Evolutionary conservation across 192 early-diverging fungal species (phyloP).

Genomic region (Coemansia reversa): DNA sequence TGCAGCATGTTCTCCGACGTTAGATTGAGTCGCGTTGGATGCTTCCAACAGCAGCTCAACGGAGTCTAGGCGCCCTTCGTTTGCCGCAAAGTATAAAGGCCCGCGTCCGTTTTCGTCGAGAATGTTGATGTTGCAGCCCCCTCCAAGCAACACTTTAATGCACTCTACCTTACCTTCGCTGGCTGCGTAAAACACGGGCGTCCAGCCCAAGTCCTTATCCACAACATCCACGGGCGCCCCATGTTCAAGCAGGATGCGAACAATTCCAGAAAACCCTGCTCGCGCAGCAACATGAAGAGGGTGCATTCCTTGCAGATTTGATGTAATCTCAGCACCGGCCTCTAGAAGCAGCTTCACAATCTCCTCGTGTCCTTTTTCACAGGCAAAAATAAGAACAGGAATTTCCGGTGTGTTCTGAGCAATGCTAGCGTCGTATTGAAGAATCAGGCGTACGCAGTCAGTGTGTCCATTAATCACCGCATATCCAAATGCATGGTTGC

Average conservation of each 20-base stretch:
- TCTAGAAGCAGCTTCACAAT: constrained; percentile 80
- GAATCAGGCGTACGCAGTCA: constrained; percentile 69
- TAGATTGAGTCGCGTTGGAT: constrained; percentile 10
- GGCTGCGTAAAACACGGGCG: constrained; percentile 94
- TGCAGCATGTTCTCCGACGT: neutral
- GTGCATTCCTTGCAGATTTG: constrained; percentile 80
- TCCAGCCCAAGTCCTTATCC: constrained; percentile 95
- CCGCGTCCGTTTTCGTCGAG: constrained; percentile 84
- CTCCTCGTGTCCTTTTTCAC: constrained; percentile 85
- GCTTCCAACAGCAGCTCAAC: constrained; percentile 74
- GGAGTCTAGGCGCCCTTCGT: constrained; percentile 85
- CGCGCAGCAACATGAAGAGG: constrained; percentile 88
- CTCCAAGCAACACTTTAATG: constrained; percentile 74
- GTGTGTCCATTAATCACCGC: constrained; percentile 82
- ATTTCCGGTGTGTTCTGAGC: constrained; percentile 52
- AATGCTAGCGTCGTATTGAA: constrained; percentile 65
- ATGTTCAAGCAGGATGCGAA: constrained; percentile 69
- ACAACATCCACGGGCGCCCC: constrained; percentile 71
- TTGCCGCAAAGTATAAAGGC: constrained; percentile 87
- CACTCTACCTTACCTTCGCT: constrained; percentile 86
- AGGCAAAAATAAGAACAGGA: constrained; percentile 81
- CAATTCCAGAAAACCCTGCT: constrained; percentile 74
- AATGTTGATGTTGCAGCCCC: constrained; percentile 69
- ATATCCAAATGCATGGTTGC: constrained; percentile 83
- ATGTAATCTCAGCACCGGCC: constrained; percentile 68